These are phyloP conservation scores for Globisporangium emineosum DNA, from an alignment of 352 stramenopile genomes.

Conservation along the genomic window DNA sequence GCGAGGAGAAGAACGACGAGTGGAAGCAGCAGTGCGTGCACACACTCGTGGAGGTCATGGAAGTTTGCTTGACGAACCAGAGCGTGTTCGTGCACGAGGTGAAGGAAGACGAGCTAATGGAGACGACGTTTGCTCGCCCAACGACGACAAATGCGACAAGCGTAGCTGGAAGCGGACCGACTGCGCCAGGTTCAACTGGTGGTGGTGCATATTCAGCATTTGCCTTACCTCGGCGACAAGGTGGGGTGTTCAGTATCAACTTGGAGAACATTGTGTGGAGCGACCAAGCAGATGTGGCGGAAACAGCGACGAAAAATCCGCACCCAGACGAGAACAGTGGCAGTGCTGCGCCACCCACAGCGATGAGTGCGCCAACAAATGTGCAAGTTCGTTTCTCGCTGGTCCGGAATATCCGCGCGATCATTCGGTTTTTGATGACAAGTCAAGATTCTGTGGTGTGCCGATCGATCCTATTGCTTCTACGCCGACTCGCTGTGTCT, in stretches of 20 bases:
- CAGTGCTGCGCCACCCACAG: slow-evolving; percentile 10
- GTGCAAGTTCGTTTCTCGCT: slow-evolving; percentile 76
- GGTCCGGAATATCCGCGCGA: slow-evolving; percentile 56
- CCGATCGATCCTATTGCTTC: slow-evolving; percentile 47
- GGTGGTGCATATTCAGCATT: slow-evolving; percentile 17
- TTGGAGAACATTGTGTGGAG: slow-evolving; percentile 84
- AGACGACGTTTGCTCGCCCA: slow-evolving; percentile 57
- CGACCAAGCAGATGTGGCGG: slow-evolving; percentile 36
- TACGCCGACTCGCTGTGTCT: slow-evolving; percentile 57
- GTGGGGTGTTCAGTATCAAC: slow-evolving; percentile 72
- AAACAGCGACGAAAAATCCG: slow-evolving; percentile 11
- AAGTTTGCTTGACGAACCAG: slow-evolving; percentile 76
- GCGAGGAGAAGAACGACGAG: slow-evolving; percentile 53
- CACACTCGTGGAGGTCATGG: slow-evolving; percentile 68
- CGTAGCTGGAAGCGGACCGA: slow-evolving; percentile 5
- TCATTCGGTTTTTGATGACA: slow-evolving; percentile 60
- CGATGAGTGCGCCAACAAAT: slow-evolving; percentile 30
- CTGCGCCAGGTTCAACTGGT: slow-evolving; percentile 5
- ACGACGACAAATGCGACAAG: slow-evolving; percentile 13
- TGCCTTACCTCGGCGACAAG: slow-evolving; percentile 34
- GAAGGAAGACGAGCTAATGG: slow-evolving; percentile 63
- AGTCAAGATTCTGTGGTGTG: slow-evolving; percentile 52
- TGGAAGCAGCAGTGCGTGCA: slow-evolving; percentile 79
- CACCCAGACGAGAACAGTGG: slow-evolving; percentile 23
- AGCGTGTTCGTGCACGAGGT: slow-evolving; percentile 67